A percentile compares a stretch with the other conserved stretches of the same genome.
Evolutionary conservation across 164 flowering plant species (phyloP).

Genomic region (Amborella trichopoda): DNA sequence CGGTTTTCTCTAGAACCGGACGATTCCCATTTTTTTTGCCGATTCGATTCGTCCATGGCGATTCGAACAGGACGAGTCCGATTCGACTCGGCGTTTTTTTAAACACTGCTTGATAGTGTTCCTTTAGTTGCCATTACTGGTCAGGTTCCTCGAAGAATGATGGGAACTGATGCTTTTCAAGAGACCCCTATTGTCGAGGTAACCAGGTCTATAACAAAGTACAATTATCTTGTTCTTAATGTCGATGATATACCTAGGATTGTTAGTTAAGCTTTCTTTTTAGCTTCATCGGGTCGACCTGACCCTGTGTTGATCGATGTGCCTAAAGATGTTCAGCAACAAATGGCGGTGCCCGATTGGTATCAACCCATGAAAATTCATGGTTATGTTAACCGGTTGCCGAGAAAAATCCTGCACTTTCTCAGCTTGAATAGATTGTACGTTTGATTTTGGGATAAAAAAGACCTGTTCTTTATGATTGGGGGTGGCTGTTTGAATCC

Average conservation of each 20-base stretch:
- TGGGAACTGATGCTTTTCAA: slow-evolving; percentile 63
- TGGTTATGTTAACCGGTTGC: slow-evolving; percentile 42
- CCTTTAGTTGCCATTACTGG: slow-evolving; percentile 62
- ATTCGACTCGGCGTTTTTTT: too few species aligned
- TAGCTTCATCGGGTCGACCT: slow-evolving; percentile 44
- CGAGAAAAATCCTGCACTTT: slow-evolving; percentile 20
- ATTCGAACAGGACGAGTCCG: too few species aligned
- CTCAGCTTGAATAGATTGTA: slow-evolving; percentile 40
- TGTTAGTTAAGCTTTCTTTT: slow-evolving; percentile 41
- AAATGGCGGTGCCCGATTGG: slow-evolving; percentile 46
- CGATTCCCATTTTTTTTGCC: too few species aligned
- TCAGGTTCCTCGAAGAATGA: slow-evolving; percentile 60
- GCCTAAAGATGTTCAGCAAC: slow-evolving; percentile 60
- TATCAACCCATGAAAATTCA: slow-evolving; percentile 24
- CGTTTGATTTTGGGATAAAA: too few species aligned
- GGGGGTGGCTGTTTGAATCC: slow-evolving; percentile 71
- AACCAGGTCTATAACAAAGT: slow-evolving; percentile 57
- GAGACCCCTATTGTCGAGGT: slow-evolving; percentile 71
- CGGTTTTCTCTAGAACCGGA: too few species aligned
- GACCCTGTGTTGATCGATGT: slow-evolving; percentile 64
- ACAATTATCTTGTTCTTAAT: slow-evolving; percentile 51
- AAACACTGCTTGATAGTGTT: slow-evolving; percentile 48
- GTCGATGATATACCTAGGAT: slow-evolving; percentile 51
- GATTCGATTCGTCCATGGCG: too few species aligned
- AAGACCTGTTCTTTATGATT: slow-evolving; percentile 51